Evolutionary conservation across 2,329 filamentous ascomycete genomes (phyloP).

Genomic region (Thelonectria discophora): DNA sequence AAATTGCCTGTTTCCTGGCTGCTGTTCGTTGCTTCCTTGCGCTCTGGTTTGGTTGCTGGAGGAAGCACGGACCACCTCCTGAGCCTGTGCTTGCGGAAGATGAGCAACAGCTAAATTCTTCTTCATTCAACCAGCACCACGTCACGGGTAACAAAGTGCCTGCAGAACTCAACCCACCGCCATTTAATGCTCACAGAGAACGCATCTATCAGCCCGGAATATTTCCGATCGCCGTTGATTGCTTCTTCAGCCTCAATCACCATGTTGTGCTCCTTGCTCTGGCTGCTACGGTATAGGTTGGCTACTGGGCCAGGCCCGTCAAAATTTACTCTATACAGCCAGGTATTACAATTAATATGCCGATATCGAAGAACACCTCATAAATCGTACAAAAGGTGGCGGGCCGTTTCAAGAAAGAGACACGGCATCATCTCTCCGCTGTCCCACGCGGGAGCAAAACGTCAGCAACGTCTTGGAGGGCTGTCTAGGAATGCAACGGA

Average conservation of each 20-base stretch:
- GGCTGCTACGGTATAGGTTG: background rate
- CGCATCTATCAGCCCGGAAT: constrained; percentile 6
- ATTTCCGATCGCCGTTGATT: constrained; percentile 3
- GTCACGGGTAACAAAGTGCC: too few relatives aligned
- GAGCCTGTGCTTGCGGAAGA: background rate
- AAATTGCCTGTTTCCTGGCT: constrained; percentile 33
- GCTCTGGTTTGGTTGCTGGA: constrained; percentile 20
- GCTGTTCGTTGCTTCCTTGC: constrained; percentile 17
- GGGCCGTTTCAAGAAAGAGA: constrained; percentile 1
- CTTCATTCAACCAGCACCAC: too few relatives aligned
- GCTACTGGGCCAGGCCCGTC: constrained; percentile 2
- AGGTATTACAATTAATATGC: constrained; percentile 10
- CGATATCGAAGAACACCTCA: background rate
- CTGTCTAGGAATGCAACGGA: too few relatives aligned
- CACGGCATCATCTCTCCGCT: background rate
- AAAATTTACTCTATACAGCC: background rate
- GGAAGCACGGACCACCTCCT: constrained; percentile 25
- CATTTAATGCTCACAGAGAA: background rate
- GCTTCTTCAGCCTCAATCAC: background rate
- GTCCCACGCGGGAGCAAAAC: background rate
- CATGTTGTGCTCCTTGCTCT: background rate
- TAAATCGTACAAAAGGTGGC: background rate
- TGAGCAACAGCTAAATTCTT: too few relatives aligned
- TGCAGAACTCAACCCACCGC: too few relatives aligned
- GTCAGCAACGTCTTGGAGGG: background rate